Conservation (phyloP, 768 basidiomycete species). For the Amyloporia xantha region DNA sequence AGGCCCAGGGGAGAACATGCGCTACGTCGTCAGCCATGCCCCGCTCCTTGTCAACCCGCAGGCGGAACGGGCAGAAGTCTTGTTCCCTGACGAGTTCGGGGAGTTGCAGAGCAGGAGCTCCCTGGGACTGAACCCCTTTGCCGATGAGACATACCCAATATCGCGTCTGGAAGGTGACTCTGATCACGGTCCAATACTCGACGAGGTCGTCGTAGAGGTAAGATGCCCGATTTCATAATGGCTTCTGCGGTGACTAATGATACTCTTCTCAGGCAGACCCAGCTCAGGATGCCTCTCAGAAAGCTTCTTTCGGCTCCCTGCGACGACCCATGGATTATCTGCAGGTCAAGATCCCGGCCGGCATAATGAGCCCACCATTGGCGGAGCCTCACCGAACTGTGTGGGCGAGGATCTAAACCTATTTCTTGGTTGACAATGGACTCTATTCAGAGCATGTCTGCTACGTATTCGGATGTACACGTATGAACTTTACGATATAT, state of each 20-base stretch:
- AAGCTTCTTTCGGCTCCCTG: no score
- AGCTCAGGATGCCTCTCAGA: no score
- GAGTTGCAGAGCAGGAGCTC: background rate
- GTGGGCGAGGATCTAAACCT: slow-evolving; percentile 2
- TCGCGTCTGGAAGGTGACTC: no score
- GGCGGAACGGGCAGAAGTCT: slow-evolving; percentile 1
- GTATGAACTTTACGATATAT: no score
- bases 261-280: no score
- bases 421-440: background rate
- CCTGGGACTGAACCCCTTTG: background rate
- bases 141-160: no score
- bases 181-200: no score
- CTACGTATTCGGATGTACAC: no score
- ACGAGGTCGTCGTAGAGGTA: no score
- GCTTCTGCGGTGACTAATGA: no score
- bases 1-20: background rate
- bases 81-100: background rate
- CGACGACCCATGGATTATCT: slow-evolving; percentile 5
- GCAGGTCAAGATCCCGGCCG: slow-evolving; percentile 12
- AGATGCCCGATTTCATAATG: no score
- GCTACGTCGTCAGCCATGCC: background rate
- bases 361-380: slow-evolving; percentile 10
- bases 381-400: background rate
- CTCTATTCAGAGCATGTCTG: no score
- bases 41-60: slow-evolving; percentile 4